Evolutionary conservation across 208 protist genomes (phyloP).

Genomic region (Leishmania martiniquensis): DNA sequence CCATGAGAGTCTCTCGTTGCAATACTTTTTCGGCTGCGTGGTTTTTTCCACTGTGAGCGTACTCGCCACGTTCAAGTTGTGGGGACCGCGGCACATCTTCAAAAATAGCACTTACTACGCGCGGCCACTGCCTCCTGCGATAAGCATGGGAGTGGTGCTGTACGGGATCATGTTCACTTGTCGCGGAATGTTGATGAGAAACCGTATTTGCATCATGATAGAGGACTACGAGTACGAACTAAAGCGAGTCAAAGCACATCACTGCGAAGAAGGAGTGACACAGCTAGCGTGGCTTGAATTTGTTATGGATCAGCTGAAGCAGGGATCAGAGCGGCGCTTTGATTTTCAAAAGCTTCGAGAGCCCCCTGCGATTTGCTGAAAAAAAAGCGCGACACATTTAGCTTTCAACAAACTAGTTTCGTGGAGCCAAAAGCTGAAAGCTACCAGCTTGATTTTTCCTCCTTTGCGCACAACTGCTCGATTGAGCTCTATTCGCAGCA

Average conservation of each 20-base stretch:
- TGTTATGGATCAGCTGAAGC: slow-evolving; percentile 87
- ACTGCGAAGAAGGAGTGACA: slow-evolving; percentile 84
- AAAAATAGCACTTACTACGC: slow-evolving; percentile 91
- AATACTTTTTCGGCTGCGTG: slow-evolving; percentile 88
- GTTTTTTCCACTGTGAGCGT: slow-evolving; percentile 63
- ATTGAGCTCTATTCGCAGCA: neutral
- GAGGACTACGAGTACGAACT: slow-evolving; percentile 94
- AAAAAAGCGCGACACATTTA: neutral
- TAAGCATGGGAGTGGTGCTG: slow-evolving; percentile 86
- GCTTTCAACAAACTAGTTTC: neutral
- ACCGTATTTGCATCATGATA: slow-evolving; percentile 87
- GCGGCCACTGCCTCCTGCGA: slow-evolving; percentile 79
- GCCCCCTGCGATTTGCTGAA: slow-evolving; percentile 25
- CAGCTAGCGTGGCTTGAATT: slow-evolving; percentile 92
- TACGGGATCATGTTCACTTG: slow-evolving; percentile 88
- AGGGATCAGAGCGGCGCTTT: slow-evolving; percentile 77
- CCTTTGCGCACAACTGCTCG: neutral
- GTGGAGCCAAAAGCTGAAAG: neutral
- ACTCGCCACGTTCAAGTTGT: slow-evolving; percentile 76
- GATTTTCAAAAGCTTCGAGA: slow-evolving; percentile 85
- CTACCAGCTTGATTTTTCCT: neutral
- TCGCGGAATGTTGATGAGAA: slow-evolving; percentile 87
- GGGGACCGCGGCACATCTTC: slow-evolving; percentile 90
- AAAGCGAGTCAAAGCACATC: slow-evolving; percentile 89
- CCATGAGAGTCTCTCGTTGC: slow-evolving; percentile 67